phyloP scores from a whole-genome alignment of 768 basidiomycete genomes.

The Amanita subjunquillea region DNA sequence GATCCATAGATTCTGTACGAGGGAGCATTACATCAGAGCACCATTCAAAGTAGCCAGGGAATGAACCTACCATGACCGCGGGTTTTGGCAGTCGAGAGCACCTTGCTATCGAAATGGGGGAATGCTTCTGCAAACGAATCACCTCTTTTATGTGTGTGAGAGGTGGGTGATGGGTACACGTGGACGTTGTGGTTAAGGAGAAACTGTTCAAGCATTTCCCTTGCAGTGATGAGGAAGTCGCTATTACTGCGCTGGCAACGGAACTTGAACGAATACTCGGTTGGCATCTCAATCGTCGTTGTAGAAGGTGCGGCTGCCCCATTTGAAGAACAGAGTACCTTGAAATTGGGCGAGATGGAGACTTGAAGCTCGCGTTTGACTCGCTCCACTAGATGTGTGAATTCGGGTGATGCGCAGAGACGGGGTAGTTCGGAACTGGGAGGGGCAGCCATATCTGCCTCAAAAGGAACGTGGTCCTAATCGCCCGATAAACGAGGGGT shows the following conservation, averaged over 20 bases:
- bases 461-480: constrained; percentile 93
- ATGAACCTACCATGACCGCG: constrained; percentile 41
- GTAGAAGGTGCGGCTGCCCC: background rate
- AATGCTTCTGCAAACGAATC: constrained; percentile 95
- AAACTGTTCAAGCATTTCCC: constrained; percentile 92
- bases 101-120: constrained; percentile 93
- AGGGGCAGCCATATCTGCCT: constrained; percentile 89
- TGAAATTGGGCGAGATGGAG: constrained; percentile 75
- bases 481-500: constrained; percentile 4
- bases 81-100: constrained; percentile 69
- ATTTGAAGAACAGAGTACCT: constrained; percentile 25
- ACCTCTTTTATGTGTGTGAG: constrained; percentile 66
- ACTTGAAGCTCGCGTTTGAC: constrained; percentile 94
- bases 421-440: constrained; percentile 71
- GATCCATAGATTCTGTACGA: constrained; percentile 60
- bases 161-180: constrained; percentile 68
- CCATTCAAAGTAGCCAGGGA: background rate
- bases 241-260: constrained; percentile 91
- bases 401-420: constrained; percentile 72
- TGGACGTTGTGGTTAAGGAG: constrained; percentile 76
- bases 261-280: constrained; percentile 91
- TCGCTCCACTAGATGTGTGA: constrained; percentile 75
- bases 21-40: background rate
- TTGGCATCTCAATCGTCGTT: constrained; percentile 37
- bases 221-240: constrained; percentile 81